Evolutionary conservation across 2,329 filamentous ascomycete genomes (phyloP).

Genomic region (Colletotrichum cuscutae): DNA sequence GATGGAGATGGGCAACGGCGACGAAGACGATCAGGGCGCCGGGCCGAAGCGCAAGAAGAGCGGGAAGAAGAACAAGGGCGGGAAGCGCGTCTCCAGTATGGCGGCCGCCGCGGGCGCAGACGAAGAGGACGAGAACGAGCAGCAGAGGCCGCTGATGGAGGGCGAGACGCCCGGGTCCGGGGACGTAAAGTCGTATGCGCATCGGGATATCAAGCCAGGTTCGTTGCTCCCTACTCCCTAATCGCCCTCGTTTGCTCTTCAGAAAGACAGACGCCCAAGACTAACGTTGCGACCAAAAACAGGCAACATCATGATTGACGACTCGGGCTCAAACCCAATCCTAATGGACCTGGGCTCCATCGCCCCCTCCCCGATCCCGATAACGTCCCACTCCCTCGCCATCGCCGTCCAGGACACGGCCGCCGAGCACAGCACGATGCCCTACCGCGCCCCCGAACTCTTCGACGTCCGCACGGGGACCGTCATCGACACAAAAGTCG

Average conservation of each 20-base stretch:
- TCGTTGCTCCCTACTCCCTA: background rate
- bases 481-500: constrained; percentile 93
- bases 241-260: no score
- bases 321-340: constrained; percentile 87
- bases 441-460: constrained; percentile 95
- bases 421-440: constrained; percentile 98
- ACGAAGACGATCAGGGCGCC: constrained; percentile 51
- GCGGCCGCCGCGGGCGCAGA: constrained; percentile 58
- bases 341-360: constrained; percentile 98
- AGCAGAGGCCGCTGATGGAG: constrained; percentile 86
- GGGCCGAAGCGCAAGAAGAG: constrained; percentile 43
- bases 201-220: constrained; percentile 96
- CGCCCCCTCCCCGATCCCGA: constrained; percentile 85
- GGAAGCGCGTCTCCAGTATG: constrained; percentile 39
- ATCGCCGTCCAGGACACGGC: constrained; percentile 94
- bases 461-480: constrained; percentile 97
- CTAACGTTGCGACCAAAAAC: constrained; percentile 5
- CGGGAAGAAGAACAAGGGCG: constrained; percentile 50
- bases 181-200: constrained; percentile 83
- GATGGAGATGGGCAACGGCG: constrained; percentile 62
- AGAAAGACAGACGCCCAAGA: background rate
- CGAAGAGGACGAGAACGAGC: constrained; percentile 76
- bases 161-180: constrained; percentile 78
- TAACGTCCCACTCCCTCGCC: constrained; percentile 89
- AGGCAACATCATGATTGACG: constrained; percentile 98